phyloP scores from a whole-genome alignment of 768 basidiomycete species.

The Exidia glandulosa region DNA sequence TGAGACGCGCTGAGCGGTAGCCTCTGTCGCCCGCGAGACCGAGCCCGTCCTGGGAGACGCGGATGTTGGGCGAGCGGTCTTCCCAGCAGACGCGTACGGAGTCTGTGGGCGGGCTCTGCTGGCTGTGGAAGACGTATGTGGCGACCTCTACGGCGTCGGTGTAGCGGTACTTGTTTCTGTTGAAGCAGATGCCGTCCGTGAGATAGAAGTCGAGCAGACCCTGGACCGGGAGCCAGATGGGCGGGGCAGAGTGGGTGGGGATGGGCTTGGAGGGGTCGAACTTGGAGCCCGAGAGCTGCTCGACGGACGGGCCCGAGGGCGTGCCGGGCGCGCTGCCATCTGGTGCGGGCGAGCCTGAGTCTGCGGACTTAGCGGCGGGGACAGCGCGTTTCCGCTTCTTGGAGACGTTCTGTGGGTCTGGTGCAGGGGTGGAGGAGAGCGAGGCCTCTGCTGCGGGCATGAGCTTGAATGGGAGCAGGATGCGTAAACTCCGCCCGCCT shows the following conservation, averaged over 20 bases:
- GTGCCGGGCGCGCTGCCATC: neutral
- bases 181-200: conserved; percentile 2
- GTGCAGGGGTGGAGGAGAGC: too few species aligned
- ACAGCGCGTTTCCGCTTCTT: neutral
- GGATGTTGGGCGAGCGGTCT: conserved; percentile 73
- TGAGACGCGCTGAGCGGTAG: conserved; percentile 81
- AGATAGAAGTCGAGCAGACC: conserved; percentile 7
- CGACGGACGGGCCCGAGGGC: neutral
- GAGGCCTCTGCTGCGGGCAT: too few species aligned
- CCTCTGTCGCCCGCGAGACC: conserved; percentile 75
- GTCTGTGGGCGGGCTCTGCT: conserved; percentile 61
- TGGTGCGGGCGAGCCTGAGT: neutral
- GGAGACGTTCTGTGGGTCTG: too few species aligned
- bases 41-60: conserved; percentile 68
- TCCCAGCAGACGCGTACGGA: conserved; percentile 77
- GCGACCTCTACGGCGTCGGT: conserved; percentile 56
- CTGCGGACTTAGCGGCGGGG: neutral
- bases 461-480: neutral
- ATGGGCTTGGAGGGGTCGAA: neutral
- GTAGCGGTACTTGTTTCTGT: conserved; percentile 43
- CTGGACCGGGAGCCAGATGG: conserved; percentile 6
- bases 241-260: conserved; percentile 1
- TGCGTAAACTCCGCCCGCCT: neutral
- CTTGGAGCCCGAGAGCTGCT: neutral
- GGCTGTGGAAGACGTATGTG: conserved; percentile 54